These are phyloP conservation scores for Penicillium thymicola DNA, from an alignment of 2,329 filamentous ascomycete genomes.

Conservation along the genomic window DNA sequence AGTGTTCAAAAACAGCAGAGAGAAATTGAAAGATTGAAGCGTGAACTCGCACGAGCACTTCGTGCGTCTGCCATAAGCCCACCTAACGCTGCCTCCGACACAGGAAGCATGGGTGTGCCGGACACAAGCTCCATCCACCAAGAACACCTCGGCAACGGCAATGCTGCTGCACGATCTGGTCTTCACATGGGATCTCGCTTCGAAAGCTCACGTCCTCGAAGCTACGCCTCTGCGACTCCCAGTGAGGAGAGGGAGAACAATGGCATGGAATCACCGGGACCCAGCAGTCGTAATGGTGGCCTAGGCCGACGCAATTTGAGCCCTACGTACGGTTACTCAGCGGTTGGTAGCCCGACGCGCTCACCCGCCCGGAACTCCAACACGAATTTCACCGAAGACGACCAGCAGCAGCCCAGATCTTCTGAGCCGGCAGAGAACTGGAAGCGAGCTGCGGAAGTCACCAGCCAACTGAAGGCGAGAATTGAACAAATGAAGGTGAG, in stretches of 20 bases:
- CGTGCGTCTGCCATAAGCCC: conserved; percentile 41
- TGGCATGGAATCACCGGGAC: conserved; percentile 38
- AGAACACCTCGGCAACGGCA: conserved; percentile 32
- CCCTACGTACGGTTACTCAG: conserved; percentile 41
- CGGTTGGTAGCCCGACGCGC: conserved; percentile 39
- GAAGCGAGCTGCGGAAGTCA: conserved; percentile 95
- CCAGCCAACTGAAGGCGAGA: conserved; percentile 91
- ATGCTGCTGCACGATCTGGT: conserved; percentile 29
- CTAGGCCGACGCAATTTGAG: conserved; percentile 44
- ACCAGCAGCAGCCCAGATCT: conserved; percentile 32
- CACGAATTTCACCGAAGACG: conserved; percentile 36
- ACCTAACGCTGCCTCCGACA: conserved; percentile 44
- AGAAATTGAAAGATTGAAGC: conserved; percentile 90
- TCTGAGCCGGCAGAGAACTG: conserved; percentile 77
- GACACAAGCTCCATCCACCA: conserved; percentile 50
- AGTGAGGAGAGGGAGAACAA: conserved; percentile 73
- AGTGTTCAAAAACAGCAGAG: conserved; percentile 78
- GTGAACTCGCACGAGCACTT: conserved; percentile 61
- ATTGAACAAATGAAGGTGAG: conserved; percentile 95
- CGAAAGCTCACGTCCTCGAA: conserved; percentile 41
- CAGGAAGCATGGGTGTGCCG: conserved; percentile 49
- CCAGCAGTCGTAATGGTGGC: conserved; percentile 31
- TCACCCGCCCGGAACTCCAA: conserved; percentile 33
- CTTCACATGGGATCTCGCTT: conserved; percentile 40
- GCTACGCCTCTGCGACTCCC: conserved; percentile 52